Evolutionary conservation across 352 stramenopile species (phyloP).

Genomic region (Globisporangium yorkense): DNA sequence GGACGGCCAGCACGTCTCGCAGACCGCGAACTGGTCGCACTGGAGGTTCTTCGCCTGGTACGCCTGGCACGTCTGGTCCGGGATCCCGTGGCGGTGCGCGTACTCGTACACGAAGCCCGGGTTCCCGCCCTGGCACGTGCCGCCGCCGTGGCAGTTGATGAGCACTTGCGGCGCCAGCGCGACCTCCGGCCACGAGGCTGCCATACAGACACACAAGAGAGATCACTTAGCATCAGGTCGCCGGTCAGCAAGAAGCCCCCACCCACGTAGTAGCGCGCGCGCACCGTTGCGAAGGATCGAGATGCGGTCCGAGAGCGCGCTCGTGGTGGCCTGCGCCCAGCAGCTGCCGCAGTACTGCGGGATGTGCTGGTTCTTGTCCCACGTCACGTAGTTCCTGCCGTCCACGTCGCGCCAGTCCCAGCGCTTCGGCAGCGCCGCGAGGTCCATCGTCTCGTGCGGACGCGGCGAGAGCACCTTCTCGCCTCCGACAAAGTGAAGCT

Average conservation of each 20-base stretch:
- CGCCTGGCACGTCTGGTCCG: constrained; percentile 90
- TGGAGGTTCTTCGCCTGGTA: constrained; percentile 86
- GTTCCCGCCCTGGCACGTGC: constrained; percentile 76
- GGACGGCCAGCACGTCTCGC: constrained; percentile 85
- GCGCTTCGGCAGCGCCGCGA: constrained; percentile 81
- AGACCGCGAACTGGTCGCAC: constrained; percentile 73
- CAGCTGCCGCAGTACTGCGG: constrained; percentile 91
- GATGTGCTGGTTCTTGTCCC: constrained; percentile 98
- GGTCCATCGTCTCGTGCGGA: constrained; percentile 73
- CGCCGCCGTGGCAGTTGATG: constrained; percentile 81
- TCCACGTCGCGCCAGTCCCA: constrained; percentile 96
- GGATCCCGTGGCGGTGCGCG: constrained; percentile 83
- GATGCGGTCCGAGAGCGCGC: constrained; percentile 88
- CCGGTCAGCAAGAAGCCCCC: not conserved
- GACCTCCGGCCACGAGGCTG: constrained; percentile 79
- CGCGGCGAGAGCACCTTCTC: constrained; percentile 65
- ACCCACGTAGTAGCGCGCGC: not conserved
- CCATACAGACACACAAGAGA: not conserved
- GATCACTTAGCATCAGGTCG: not conserved
- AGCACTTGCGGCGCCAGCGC: constrained; percentile 72
- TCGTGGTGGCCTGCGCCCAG: constrained; percentile 89
- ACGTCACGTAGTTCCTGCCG: constrained; percentile 94
- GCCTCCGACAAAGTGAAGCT: constrained; percentile 54
- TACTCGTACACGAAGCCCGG: constrained; percentile 84
- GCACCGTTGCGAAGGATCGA: constrained; percentile 85